A percentile compares a stretch with the other conserved stretches of the same genome.
phyloP scores from a whole-genome alignment of 2,329 filamentous ascomycete genomes.

The Trichophyton simii region DNA sequence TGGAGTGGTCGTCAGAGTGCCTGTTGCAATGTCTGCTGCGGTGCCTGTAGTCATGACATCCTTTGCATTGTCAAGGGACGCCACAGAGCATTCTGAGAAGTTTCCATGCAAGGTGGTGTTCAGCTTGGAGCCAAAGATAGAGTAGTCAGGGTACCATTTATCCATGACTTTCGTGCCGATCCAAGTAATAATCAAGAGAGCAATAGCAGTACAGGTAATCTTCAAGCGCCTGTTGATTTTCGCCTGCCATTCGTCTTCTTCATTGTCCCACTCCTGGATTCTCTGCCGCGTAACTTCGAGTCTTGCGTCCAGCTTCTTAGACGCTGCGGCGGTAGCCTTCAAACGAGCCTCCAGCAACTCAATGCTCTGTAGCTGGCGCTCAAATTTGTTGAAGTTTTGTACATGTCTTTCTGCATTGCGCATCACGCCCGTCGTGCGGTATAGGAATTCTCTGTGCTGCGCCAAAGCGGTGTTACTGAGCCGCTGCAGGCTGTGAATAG shows the following conservation, averaged over 20 bases:
- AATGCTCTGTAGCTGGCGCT: slow-evolving; percentile 27
- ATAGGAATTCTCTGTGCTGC: slow-evolving; percentile 29
- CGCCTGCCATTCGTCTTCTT: slow-evolving; percentile 32
- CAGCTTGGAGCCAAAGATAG: neutral
- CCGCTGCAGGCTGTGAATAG: slow-evolving; percentile 30
- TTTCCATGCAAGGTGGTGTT: neutral
- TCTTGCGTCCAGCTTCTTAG: slow-evolving; percentile 26
- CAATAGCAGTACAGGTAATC: slow-evolving; percentile 19
- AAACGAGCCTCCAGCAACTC: slow-evolving; percentile 29
- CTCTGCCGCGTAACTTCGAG: slow-evolving; percentile 10
- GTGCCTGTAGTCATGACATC: neutral
- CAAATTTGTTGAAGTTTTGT: slow-evolving; percentile 26
- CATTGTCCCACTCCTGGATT: slow-evolving; percentile 32
- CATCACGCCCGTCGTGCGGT: slow-evolving; percentile 25
- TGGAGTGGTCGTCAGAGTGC: too few relatives aligned
- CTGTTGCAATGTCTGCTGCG: neutral
- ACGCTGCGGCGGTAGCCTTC: slow-evolving; percentile 24
- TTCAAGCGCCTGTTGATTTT: slow-evolving; percentile 27
- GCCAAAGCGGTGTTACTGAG: slow-evolving; percentile 25
- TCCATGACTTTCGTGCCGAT: neutral
- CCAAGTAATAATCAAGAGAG: slow-evolving; percentile 13
- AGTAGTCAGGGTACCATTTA: neutral
- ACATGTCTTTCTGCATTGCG: slow-evolving; percentile 28
- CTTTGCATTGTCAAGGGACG: neutral
- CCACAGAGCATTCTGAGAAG: neutral